Conservation (phyloP, 2,329 filamentous ascomycete species). For the Tolypocladium amazonense region DNA sequence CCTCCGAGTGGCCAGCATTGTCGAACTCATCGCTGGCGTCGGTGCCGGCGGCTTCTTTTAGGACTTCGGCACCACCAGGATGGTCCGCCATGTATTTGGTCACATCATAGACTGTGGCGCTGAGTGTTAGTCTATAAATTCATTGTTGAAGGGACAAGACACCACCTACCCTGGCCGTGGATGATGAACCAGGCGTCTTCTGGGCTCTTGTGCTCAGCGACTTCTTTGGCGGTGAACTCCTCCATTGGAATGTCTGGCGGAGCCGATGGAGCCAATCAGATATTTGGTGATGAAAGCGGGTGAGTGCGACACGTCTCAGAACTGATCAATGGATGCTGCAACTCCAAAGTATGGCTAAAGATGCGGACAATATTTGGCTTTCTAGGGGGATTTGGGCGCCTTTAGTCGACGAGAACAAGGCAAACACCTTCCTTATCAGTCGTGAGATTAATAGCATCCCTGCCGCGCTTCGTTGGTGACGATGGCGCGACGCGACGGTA, state of each 20-base stretch:
- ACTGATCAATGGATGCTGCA: not conserved
- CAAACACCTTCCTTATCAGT: not conserved
- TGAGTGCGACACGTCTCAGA: not conserved
- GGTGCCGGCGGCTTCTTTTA: slow-evolving; percentile 67
- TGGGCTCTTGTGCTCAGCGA: slow-evolving; percentile 37
- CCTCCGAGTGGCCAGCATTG: slow-evolving; percentile 72
- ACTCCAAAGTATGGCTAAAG: too few species aligned
- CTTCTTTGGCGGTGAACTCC: slow-evolving; percentile 23
- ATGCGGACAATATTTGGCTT: not conserved
- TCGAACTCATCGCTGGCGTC: slow-evolving; percentile 75
- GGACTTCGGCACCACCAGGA: slow-evolving; percentile 65
- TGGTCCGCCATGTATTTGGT: slow-evolving; percentile 48
- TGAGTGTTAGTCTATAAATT: not conserved
- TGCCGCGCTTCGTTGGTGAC: not conserved
- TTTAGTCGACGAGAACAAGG: not conserved
- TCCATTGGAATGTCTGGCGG: not conserved
- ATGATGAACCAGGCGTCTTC: slow-evolving; percentile 44
- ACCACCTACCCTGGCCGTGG: slow-evolving; percentile 40
- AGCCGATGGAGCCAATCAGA: not conserved
- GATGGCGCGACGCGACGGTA: not conserved
- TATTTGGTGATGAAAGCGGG: not conserved
- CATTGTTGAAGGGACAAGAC: not conserved
- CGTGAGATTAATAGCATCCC: not conserved
- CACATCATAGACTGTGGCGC: slow-evolving; percentile 42
- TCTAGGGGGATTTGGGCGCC: not conserved